These are phyloP conservation scores for Thermomucor indicae-seudaticae DNA, from an alignment of 371 early-diverging fungal species.

Conservation along the genomic window DNA sequence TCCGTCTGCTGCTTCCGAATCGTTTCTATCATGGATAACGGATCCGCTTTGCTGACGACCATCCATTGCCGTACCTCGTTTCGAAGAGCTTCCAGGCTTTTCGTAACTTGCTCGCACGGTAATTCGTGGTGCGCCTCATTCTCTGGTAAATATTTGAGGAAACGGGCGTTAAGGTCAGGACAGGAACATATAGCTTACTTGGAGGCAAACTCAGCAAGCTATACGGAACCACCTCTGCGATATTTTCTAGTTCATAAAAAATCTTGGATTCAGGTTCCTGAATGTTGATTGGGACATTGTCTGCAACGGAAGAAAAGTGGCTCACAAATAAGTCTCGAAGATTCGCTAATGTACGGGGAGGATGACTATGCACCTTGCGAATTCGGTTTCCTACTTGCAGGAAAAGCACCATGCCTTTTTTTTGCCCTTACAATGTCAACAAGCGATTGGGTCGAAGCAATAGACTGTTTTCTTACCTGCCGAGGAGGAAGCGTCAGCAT, in stretches of 20 bases:
- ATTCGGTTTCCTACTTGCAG: conserved; percentile 46
- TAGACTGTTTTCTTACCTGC: not conserved
- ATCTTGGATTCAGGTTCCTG: conserved; percentile 45
- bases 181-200: too few species aligned
- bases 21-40: conserved; percentile 1
- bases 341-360: too few species aligned
- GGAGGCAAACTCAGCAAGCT: too few species aligned
- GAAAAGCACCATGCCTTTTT: conserved; percentile 28
- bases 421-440: not conserved
- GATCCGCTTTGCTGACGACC: conserved; percentile 2
- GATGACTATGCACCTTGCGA: conserved; percentile 37
- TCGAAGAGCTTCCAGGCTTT: not conserved
- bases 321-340: too few species aligned
- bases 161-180: too few species aligned
- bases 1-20: conserved; percentile 36
- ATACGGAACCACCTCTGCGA: conserved; percentile 43
- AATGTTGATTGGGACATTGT: conserved; percentile 42
- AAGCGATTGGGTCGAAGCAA: not conserved
- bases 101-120: too few species aligned
- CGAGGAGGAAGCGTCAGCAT: too few species aligned
- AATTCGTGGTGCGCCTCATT: too few species aligned
- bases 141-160: too few species aligned
- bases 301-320: too few species aligned
- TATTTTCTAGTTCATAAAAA: conserved; percentile 61
- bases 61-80: not conserved